These are phyloP conservation scores for Hermanozyma aechmeae DNA, from an alignment of 805 yeast genomes.

Conservation along the genomic window DNA sequence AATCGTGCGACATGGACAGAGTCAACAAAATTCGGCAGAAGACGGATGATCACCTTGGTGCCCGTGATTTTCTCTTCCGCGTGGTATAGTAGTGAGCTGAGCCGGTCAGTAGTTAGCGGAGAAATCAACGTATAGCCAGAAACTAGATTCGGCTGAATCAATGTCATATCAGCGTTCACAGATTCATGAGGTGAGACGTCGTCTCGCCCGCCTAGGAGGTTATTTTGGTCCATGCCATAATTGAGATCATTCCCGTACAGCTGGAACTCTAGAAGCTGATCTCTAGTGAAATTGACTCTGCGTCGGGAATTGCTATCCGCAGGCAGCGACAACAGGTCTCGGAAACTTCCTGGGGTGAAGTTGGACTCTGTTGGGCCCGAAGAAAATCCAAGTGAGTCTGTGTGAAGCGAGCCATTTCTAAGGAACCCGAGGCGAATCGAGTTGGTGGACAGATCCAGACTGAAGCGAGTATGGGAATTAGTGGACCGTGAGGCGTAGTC, in stretches of 20 bases:
- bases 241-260: constrained; percentile 19
- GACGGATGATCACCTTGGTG: constrained; percentile 11
- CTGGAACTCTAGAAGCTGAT: constrained; percentile 9
- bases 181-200: neutral
- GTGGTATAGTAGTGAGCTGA: constrained; percentile 9
- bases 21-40: constrained; percentile 16
- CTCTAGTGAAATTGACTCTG: too few species aligned
- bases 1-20: constrained; percentile 16
- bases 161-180: neutral
- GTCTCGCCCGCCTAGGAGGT: constrained; percentile 8
- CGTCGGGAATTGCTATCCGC: too few species aligned
- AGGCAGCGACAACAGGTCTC: too few species aligned
- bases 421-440: too few species aligned
- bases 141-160: constrained; percentile 4
- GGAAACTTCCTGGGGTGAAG: too few species aligned
- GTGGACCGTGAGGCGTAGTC: too few species aligned
- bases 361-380: too few species aligned
- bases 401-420: too few species aligned
- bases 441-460: too few species aligned
- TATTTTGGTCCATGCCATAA: constrained; percentile 13
- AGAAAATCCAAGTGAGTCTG: too few species aligned
- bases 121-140: constrained; percentile 16
- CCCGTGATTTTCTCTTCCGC: constrained; percentile 10
- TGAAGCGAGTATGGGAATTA: too few species aligned
- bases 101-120: constrained; percentile 7